Percentiles rank a stretch among this genome's conserved stretches.
These are phyloP conservation scores for Cutaneotrichosporon cyanovorans DNA, from an alignment of 1,284 basidiomycete genomes.

Conservation along the genomic window DNA sequence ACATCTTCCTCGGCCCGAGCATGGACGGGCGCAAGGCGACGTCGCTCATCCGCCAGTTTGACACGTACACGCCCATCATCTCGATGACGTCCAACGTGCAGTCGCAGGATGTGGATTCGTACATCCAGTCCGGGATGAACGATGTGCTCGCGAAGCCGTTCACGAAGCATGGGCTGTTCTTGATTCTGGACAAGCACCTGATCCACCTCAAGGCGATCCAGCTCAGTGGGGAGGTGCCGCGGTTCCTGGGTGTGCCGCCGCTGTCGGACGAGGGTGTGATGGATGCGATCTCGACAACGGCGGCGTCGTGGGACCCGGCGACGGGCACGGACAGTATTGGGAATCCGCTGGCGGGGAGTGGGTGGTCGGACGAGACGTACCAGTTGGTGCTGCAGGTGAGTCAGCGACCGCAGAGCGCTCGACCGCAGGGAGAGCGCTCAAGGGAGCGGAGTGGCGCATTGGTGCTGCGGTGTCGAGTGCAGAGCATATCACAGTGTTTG, in stretches of 20 bases:
- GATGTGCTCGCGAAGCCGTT: constrained; percentile 95
- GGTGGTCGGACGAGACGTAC: constrained; percentile 42
- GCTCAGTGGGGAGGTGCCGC: constrained; percentile 59
- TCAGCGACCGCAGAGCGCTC: too few species aligned
- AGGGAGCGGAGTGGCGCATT: not conserved
- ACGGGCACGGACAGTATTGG: constrained; percentile 18
- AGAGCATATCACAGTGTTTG: not conserved
- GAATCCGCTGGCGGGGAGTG: constrained; percentile 41
- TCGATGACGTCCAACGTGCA: constrained; percentile 93
- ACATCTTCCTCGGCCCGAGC: constrained; percentile 48
- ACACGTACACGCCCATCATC: constrained; percentile 81
- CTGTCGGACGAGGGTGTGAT: constrained; percentile 58
- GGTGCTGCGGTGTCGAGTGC: not conserved
- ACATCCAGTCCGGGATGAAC: constrained; percentile 66
- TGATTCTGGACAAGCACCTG: constrained; percentile 94
- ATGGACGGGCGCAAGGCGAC: constrained; percentile 57
- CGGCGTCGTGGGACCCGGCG: constrained; percentile 19
- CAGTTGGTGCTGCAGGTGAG: constrained; percentile 36
- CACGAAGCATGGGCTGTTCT: constrained; percentile 79
- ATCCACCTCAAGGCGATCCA: constrained; percentile 87
- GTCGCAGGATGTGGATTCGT: constrained; percentile 50
- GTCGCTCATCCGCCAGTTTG: constrained; percentile 86
- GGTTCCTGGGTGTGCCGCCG: constrained; percentile 64
- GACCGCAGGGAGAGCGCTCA: not conserved
- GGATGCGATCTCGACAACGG: constrained; percentile 36